Evolutionary conservation across 75 land plant species (phyloP).

Genomic region (Pinus albicaulis): DNA sequence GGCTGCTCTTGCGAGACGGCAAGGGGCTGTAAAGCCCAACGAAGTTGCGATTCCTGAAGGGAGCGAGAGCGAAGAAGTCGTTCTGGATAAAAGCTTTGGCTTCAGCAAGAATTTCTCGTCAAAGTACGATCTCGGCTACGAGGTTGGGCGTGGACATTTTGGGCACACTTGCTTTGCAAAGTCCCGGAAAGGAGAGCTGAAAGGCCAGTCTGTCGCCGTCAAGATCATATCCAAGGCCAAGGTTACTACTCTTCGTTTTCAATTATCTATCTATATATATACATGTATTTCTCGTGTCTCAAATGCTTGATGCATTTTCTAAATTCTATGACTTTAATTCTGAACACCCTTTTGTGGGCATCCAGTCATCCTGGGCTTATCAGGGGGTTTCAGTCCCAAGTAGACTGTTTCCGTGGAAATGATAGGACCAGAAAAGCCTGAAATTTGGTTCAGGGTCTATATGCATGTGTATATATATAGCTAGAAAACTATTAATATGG

Average conservation of each 20-base stretch:
- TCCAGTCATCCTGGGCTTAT: neutral
- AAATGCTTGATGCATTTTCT: neutral
- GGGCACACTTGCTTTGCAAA: slow-evolving; percentile 82
- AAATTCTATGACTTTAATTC: neutral
- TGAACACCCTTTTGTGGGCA: neutral
- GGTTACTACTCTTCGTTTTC: slow-evolving; percentile 32
- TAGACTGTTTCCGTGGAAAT: neutral
- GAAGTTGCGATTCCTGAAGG: slow-evolving; percentile 68
- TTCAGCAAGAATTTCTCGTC: slow-evolving; percentile 61
- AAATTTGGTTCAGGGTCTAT: neutral
- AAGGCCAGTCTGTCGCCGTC: slow-evolving; percentile 82
- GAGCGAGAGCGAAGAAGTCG: slow-evolving; percentile 39
- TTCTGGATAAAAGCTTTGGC: slow-evolving; percentile 77
- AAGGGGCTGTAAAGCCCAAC: slow-evolving; percentile 76
- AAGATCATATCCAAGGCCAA: slow-evolving; percentile 84
- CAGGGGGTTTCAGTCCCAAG: neutral
- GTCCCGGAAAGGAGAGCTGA: slow-evolving; percentile 75
- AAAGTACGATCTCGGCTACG: slow-evolving; percentile 88
- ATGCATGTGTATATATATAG: no score
- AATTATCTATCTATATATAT: neutral
- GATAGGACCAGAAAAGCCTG: neutral
- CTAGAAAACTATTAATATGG: no score
- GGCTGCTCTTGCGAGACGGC: slow-evolving; percentile 61
- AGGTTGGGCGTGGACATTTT: slow-evolving; percentile 90
- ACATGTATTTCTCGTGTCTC: neutral